phyloP scores from a whole-genome alignment of 805 yeast genomes.

The Yarrowia sp. region DNA sequence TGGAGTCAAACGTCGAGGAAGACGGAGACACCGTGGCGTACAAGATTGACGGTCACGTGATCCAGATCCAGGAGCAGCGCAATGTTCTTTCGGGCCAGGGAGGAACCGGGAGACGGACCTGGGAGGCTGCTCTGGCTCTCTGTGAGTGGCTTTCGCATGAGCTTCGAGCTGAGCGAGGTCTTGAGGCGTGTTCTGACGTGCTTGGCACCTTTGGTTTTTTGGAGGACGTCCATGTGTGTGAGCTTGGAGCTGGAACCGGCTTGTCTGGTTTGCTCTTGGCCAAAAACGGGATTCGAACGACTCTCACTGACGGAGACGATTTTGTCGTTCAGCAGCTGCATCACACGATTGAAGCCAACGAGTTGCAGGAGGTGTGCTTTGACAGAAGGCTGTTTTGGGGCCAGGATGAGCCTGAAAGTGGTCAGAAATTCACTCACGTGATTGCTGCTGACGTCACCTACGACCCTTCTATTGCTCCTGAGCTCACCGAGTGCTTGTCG shows the following conservation, averaged over 20 bases:
- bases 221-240: conserved; percentile 55
- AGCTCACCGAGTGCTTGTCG: conserved; percentile 58
- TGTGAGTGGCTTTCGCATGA: conserved; percentile 56
- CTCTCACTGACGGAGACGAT: conserved; percentile 73
- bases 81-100: conserved; percentile 55
- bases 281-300: conserved; percentile 47
- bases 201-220: not conserved
- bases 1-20: not conserved
- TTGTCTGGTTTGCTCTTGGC: conserved; percentile 61
- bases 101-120: conserved; percentile 87
- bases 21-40: conserved; percentile 9
- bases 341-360: conserved; percentile 58
- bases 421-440: conserved; percentile 46
- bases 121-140: conserved; percentile 88
- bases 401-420: conserved; percentile 44
- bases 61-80: conserved; percentile 45
- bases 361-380: conserved; percentile 21
- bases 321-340: conserved; percentile 58
- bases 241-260: conserved; percentile 92
- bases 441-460: conserved; percentile 91
- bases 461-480: conserved; percentile 66
- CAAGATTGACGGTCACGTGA: conserved; percentile 12
- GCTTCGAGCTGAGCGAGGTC: not conserved
- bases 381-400: conserved; percentile 43
- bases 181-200: not conserved